A percentile compares a stretch with the other conserved stretches of the same genome.
Evolutionary conservation across 257 asterid genomes (phyloP).

Genomic region (Galeopsis tetrahit): DNA sequence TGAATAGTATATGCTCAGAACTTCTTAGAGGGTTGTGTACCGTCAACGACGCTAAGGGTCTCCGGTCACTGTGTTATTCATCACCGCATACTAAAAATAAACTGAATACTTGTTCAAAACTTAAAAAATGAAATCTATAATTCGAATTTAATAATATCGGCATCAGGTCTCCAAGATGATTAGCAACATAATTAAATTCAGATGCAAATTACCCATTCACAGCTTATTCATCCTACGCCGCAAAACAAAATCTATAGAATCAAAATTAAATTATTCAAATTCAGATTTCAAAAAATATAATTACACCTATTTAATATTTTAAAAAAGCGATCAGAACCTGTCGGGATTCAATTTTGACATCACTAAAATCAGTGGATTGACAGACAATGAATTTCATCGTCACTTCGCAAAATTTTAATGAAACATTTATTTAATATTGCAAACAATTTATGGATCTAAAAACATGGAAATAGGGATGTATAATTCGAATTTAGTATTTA

Average conservation of each 20-base stretch:
- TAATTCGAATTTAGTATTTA: neutral
- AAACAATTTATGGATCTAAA: neutral
- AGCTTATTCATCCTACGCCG: constrained; percentile 17
- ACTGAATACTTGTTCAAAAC: no score
- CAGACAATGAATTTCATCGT: neutral
- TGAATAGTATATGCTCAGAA: no score
- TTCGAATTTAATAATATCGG: neutral
- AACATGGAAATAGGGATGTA: neutral
- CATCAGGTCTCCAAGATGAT: constrained; percentile 27
- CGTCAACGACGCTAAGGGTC: no score
- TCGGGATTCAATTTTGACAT: constrained; percentile 31
- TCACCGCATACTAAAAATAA: no score
- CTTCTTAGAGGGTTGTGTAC: no score
- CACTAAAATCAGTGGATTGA: constrained; percentile 31
- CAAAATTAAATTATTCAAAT: neutral
- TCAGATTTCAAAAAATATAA: neutral
- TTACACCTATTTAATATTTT: neutral
- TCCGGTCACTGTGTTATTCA: no score
- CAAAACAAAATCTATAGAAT: neutral
- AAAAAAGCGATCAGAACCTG: constrained; percentile 34
- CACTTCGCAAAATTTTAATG: no score
- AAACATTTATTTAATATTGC: no score
- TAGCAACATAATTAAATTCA: constrained; percentile 2
- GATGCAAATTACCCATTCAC: constrained; percentile 27
- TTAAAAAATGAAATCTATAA: neutral